Base-by-base conservation (phyloP, 1,139 yeast genomes). In the Geotrichum histeridarum region DNA sequence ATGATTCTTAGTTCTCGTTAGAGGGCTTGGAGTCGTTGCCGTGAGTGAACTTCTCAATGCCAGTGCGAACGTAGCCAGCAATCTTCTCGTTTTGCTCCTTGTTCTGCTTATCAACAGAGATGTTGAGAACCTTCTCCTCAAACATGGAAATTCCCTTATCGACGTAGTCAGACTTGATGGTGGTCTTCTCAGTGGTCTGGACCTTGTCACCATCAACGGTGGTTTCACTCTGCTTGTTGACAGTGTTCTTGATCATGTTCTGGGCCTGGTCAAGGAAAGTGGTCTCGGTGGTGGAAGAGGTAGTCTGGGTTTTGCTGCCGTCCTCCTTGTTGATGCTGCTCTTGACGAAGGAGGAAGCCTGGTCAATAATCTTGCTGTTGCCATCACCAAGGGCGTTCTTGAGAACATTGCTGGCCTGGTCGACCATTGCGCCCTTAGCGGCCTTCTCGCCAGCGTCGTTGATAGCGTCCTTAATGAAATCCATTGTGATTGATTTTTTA, bases 131-230 rank as follows among this genome's bases (percentile, higher is more conserved):
- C 50, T 64, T 61, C 59, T 60, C 56, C 60, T 65, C 67, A 42
- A 61, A 63, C 51, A 58, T 53, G 43, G 55, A 50, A 48, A 66
- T 63, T 41, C 69, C 69, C 61, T 65, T 57, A 55, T 56, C 51
- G 53, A 66, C 57, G 60, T 64, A 66, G 54, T 42, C 56, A 32
- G 55, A 48, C 50, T 52, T 54, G 55, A 46, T 50, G 46, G 53
- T 37, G 35, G 42, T 31, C 38, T 48, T 48, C 15, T 42, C 33
- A 15, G 44, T 42, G 9, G 44, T 42, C n/a, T 47, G 31, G 18
- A 35, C 17, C 43, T 39, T 32, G 49, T 37, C 36, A 41, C 42
- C 22, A 48, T 43, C 27, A 48, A 39, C 38, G 31, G 54, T 22
- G 50, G 33, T 48, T 37, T 37, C 44, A 14, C 33, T 27, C 48